phyloP scores from a whole-genome alignment of 2,329 filamentous ascomycete genomes.

The Monosporascus sp. region DNA sequence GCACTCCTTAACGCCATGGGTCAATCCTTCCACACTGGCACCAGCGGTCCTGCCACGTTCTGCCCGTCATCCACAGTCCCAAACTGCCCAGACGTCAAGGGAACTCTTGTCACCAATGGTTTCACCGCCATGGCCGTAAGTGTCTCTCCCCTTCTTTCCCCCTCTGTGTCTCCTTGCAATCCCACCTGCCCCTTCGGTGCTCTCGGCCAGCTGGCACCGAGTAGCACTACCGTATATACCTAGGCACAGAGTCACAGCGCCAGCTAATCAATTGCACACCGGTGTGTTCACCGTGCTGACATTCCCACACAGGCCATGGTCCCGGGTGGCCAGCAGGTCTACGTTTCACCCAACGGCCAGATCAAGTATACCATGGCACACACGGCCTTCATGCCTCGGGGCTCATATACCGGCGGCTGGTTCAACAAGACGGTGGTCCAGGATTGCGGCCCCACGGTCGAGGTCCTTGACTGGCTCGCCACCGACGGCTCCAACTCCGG shows the following conservation, averaged over 20 bases:
- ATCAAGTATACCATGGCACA: constrained; percentile 53
- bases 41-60: constrained; percentile 18
- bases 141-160: neutral
- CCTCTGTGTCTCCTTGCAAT: neutral
- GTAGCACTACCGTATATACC: too few relatives aligned
- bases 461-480: constrained; percentile 22
- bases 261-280: neutral
- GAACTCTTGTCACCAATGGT: constrained; percentile 18
- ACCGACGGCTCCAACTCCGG: constrained; percentile 19
- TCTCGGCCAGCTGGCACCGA: too few relatives aligned
- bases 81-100: constrained; percentile 16
- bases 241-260: neutral
- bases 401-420: constrained; percentile 47
- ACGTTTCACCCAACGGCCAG: constrained; percentile 47
- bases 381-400: constrained; percentile 44
- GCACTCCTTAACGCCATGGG: constrained; percentile 16
- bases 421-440: constrained; percentile 20
- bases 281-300: neutral
- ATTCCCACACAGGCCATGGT: constrained; percentile 38
- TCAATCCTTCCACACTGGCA: constrained; percentile 17
- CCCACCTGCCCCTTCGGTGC: too few relatives aligned
- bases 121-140: constrained; percentile 21
- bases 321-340: constrained; percentile 59
- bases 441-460: constrained; percentile 15
- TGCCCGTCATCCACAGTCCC: constrained; percentile 12